Evolutionary conservation across 805 yeast genomes (phyloP).

Genomic region (Hanseniaspora valbyensis): DNA sequence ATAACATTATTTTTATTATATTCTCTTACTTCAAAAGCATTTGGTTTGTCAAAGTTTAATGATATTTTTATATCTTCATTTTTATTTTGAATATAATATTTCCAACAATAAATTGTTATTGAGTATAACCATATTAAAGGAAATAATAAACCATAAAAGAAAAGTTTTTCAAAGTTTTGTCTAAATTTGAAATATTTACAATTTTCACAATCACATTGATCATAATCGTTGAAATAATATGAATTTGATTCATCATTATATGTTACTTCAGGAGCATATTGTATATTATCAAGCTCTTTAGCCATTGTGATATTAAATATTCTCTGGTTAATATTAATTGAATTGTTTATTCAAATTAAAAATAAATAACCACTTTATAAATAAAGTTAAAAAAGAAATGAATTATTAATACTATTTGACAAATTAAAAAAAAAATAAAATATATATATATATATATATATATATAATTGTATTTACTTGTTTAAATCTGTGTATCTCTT

Average conservation of each 20-base stretch:
- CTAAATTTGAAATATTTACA: background rate
- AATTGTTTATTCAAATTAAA: no score
- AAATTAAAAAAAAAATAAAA: no score
- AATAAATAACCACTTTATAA: no score
- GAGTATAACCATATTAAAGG: slow-evolving; percentile 7
- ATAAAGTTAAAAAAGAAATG: no score
- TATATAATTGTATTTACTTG: no score
- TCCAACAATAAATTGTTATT: background rate
- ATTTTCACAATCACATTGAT: slow-evolving; percentile 1
- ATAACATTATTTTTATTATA: no score
- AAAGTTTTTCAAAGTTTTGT: background rate
- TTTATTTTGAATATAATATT: background rate
- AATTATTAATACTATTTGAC: no score
- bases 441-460: no score
- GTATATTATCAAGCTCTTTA: background rate
- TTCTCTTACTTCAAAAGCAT: background rate
- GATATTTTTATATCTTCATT: background rate
- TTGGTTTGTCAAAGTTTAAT: background rate
- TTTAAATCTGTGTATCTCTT: no score
- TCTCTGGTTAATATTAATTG: no score
- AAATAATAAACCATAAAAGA: slow-evolving; percentile 1
- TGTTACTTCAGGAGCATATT: background rate
- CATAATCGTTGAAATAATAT: background rate
- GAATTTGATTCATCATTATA: slow-evolving; percentile 1
- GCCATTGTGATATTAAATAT: no score